phyloP scores from a whole-genome alignment of 805 yeast species.

The Debaryomyces castellii region DNA sequence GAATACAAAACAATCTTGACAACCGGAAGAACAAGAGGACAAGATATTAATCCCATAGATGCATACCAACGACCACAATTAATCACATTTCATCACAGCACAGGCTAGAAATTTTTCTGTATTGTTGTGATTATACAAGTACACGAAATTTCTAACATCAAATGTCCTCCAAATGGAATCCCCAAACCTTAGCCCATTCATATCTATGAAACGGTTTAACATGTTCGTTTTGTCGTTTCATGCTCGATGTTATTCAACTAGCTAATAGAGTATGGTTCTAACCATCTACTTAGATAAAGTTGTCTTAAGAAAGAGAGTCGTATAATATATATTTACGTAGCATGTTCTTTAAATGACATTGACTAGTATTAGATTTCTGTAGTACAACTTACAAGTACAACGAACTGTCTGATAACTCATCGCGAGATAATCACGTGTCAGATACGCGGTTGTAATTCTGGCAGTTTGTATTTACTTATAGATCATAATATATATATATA shows the following conservation, averaged over 20 bases:
- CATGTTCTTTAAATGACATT: neutral
- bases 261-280: too few relatives aligned
- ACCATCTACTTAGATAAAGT: too few relatives aligned
- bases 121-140: too few relatives aligned
- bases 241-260: too few relatives aligned
- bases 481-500: neutral
- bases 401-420: too few relatives aligned
- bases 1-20: conserved; percentile 39
- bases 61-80: neutral
- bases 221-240: too few relatives aligned
- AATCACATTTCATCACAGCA: neutral
- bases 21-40: conserved; percentile 11
- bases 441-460: neutral
- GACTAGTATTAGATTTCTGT: neutral
- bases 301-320: too few relatives aligned
- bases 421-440: neutral
- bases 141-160: too few relatives aligned
- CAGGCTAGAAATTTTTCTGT: neutral
- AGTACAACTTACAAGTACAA: neutral
- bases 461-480: neutral
- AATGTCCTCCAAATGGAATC: too few relatives aligned
- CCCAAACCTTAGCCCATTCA: too few relatives aligned
- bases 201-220: too few relatives aligned
- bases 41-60: neutral
- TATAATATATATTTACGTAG: neutral